These are phyloP conservation scores for Candida albicans DNA, from an alignment of 1,139 yeast genomes.

Conservation along the genomic window DNA sequence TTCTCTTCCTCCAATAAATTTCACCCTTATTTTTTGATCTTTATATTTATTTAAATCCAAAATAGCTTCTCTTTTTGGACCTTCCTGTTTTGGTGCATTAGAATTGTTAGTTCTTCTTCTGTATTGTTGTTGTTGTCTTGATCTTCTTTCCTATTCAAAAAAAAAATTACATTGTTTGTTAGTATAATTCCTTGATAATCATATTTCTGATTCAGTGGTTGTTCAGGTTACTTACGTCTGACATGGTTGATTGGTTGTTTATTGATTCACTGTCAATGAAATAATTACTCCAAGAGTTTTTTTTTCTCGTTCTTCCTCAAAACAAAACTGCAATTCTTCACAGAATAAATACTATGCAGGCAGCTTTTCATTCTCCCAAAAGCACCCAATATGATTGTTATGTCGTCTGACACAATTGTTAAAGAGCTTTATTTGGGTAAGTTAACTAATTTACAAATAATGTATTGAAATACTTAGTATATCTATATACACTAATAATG, in stretches of 20 bases:
- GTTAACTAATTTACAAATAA: not conserved
- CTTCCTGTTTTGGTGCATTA: slow-evolving; percentile 51
- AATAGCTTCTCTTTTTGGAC: slow-evolving; percentile 89
- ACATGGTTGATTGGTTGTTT: slow-evolving; percentile 10
- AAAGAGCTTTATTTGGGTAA: too few species aligned
- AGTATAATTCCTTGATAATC: not conserved
- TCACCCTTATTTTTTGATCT: slow-evolving; percentile 72
- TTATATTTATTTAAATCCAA: slow-evolving; percentile 77
- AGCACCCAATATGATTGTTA: not conserved
- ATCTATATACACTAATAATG: slow-evolving; percentile 1
- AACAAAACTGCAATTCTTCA: not conserved
- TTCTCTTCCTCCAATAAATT: slow-evolving; percentile 84
- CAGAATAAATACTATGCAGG: not conserved
- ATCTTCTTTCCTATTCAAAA: slow-evolving; percentile 6
- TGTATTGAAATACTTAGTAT: not conserved
- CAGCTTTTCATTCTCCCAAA: not conserved
- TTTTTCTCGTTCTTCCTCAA: not conserved
- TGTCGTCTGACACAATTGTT: not conserved
- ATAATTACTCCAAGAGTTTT: not conserved
- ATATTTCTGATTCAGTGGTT: too few species aligned
- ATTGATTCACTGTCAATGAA: not conserved
- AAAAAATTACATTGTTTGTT: not conserved
- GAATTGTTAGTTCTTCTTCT: slow-evolving; percentile 18
- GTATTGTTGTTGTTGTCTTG: slow-evolving; percentile 7
- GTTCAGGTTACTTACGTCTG: slow-evolving; percentile 5